These are phyloP conservation scores for Tolypocladium amazonense DNA, from an alignment of 2,329 filamentous ascomycete genomes.

Conservation along the genomic window DNA sequence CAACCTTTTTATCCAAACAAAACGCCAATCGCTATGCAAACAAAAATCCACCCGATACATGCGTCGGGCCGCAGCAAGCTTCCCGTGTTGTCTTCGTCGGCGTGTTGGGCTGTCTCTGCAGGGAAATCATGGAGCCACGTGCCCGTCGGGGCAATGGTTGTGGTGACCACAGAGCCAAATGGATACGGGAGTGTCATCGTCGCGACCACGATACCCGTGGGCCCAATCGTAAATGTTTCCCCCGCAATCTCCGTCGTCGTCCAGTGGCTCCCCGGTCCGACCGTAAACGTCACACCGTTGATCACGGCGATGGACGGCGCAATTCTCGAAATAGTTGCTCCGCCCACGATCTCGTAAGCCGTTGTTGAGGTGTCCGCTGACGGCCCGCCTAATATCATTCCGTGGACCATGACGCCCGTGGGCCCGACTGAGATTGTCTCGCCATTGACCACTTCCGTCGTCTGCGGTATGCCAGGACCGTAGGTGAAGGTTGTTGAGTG, in stretches of 20 bases:
- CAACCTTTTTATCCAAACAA: slow-evolving; percentile 18
- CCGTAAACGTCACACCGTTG: slow-evolving; percentile 36
- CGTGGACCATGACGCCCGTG: slow-evolving; percentile 27
- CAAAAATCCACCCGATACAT: slow-evolving; percentile 7
- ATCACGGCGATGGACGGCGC: slow-evolving; percentile 39
- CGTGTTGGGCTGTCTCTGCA: slow-evolving; percentile 12
- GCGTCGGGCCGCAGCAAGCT: slow-evolving; percentile 4
- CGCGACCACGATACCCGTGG: slow-evolving; percentile 34
- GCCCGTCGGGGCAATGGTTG: slow-evolving; percentile 25
- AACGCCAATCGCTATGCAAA: slow-evolving; percentile 30
- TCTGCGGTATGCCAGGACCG: slow-evolving; percentile 19
- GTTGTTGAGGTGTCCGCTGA: slow-evolving; percentile 23
- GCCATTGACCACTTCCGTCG: slow-evolving; percentile 33
- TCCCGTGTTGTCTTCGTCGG: slow-evolving; percentile 12
- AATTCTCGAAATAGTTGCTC: slow-evolving; percentile 39
- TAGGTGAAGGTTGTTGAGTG: slow-evolving; percentile 35
- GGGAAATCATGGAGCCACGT: slow-evolving; percentile 12
- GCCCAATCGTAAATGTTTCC: slow-evolving; percentile 39
- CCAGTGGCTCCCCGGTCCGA: slow-evolving; percentile 32
- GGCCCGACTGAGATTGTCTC: slow-evolving; percentile 41
- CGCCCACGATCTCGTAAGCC: slow-evolving; percentile 37
- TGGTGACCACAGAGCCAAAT: slow-evolving; percentile 31
- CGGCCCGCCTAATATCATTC: slow-evolving; percentile 31
- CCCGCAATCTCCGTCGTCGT: slow-evolving; percentile 37
- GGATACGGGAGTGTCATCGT: slow-evolving; percentile 34